Evolutionary conservation across 108 stramenopile species (phyloP).

Genomic region (Halocafeteria seosinensis): DNA sequence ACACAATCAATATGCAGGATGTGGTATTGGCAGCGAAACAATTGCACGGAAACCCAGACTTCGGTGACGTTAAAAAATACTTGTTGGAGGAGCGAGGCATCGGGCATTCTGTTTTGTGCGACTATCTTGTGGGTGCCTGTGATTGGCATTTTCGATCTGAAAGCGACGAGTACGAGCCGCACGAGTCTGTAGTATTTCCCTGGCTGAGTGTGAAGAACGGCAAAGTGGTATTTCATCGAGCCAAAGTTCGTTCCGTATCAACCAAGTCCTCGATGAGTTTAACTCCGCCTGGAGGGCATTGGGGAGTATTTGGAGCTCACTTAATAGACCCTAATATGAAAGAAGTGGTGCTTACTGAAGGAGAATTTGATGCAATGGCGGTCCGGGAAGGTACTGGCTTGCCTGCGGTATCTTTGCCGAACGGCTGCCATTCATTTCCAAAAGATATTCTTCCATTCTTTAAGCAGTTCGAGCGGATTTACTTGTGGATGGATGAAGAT

Average conservation of each 20-base stretch:
- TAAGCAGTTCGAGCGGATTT: conserved; percentile 70
- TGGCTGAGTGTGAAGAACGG: neutral
- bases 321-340: conserved; percentile 52
- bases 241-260: conserved; percentile 58
- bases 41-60: too few species aligned
- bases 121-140: neutral
- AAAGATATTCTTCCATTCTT: conserved; percentile 62
- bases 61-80: neutral
- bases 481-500: conserved; percentile 91
- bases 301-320: conserved; percentile 87
- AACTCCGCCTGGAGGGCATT: conserved; percentile 64
- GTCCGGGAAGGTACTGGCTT: conserved; percentile 73
- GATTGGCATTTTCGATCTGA: neutral
- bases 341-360: conserved; percentile 75
- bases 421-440: conserved; percentile 72
- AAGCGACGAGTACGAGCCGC: neutral
- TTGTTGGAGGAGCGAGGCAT: neutral
- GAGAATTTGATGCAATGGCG: conserved; percentile 96
- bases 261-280: conserved; percentile 58
- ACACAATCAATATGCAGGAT: too few species aligned
- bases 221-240: conserved; percentile 16
- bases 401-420: conserved; percentile 53
- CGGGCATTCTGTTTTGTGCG: neutral
- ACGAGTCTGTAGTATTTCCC: neutral
- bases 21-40: too few species aligned